These are phyloP conservation scores for Samsoniella hepiali DNA, from an alignment of 2,329 filamentous ascomycete genomes.

Conservation along the genomic window DNA sequence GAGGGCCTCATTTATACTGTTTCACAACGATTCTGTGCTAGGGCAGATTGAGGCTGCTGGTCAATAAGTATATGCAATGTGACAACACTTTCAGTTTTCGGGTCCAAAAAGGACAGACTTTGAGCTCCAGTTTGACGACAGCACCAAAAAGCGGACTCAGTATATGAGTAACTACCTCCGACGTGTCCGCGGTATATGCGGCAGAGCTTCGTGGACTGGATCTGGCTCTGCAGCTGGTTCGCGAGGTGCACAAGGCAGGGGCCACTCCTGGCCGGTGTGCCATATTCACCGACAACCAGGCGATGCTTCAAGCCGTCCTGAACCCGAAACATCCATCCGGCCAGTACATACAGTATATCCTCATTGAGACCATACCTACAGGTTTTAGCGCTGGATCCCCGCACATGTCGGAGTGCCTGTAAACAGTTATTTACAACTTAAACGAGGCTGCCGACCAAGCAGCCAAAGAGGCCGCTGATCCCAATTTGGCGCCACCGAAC, in stretches of 20 bases:
- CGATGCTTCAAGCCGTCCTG: constrained; percentile 5
- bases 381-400: background rate
- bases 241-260: constrained; percentile 6
- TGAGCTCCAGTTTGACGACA: background rate
- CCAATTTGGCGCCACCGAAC: background rate
- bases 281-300: constrained; percentile 19
- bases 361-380: constrained; percentile 5
- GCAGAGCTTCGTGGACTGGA: constrained; percentile 17
- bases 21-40: too few relatives aligned
- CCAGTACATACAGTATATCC: constrained; percentile 17
- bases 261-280: background rate
- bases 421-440: too few relatives aligned
- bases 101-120: too few relatives aligned
- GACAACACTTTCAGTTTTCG: too few relatives aligned
- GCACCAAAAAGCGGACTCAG: background rate
- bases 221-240: constrained; percentile 14
- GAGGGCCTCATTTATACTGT: too few relatives aligned
- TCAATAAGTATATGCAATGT: too few relatives aligned
- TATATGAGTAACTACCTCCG: constrained; percentile 12
- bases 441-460: constrained; percentile 19
- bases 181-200: constrained; percentile 10
- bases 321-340: constrained; percentile 16
- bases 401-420: constrained; percentile 6
- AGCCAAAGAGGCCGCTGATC: constrained; percentile 27
- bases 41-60: too few relatives aligned